These are phyloP conservation scores for Yamadazyma sp. DNA, from an alignment of 805 yeast species.

Conservation along the genomic window DNA sequence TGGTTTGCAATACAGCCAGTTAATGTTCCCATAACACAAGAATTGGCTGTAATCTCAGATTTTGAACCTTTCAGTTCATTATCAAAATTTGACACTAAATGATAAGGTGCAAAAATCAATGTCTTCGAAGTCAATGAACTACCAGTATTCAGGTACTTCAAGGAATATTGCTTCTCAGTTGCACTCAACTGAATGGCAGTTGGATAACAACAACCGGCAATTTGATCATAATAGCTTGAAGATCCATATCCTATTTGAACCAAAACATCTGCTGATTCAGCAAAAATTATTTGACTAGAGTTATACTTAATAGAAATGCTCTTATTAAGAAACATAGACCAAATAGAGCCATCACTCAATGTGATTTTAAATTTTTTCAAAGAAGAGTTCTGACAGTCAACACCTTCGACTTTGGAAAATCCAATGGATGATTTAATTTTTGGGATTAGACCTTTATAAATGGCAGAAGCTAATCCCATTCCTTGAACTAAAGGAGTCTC, in stretches of 20 bases:
- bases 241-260: conserved; percentile 29
- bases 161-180: conserved; percentile 32
- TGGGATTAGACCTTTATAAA: conserved; percentile 50
- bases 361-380: conserved; percentile 15
- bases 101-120: conserved; percentile 66
- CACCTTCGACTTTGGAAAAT: conserved; percentile 10
- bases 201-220: conserved; percentile 62
- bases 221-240: conserved; percentile 44
- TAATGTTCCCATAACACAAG: conserved; percentile 51
- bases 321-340: conserved; percentile 22
- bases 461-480: conserved; percentile 71
- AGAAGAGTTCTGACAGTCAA: conserved; percentile 12
- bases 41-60: conserved; percentile 39
- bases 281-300: conserved; percentile 16
- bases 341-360: conserved; percentile 14
- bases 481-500: conserved; percentile 45
- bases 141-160: conserved; percentile 45
- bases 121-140: conserved; percentile 40
- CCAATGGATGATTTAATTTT: conserved; percentile 24
- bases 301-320: conserved; percentile 15
- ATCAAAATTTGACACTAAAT: conserved; percentile 50
- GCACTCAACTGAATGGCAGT: conserved; percentile 43
- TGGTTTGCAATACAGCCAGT: conserved; percentile 41
- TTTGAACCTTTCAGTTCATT: conserved; percentile 21
- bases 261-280: conserved; percentile 14